Conservation (phyloP, 1,284 basidiomycete species). For the Moesziomyces sp. region DNA sequence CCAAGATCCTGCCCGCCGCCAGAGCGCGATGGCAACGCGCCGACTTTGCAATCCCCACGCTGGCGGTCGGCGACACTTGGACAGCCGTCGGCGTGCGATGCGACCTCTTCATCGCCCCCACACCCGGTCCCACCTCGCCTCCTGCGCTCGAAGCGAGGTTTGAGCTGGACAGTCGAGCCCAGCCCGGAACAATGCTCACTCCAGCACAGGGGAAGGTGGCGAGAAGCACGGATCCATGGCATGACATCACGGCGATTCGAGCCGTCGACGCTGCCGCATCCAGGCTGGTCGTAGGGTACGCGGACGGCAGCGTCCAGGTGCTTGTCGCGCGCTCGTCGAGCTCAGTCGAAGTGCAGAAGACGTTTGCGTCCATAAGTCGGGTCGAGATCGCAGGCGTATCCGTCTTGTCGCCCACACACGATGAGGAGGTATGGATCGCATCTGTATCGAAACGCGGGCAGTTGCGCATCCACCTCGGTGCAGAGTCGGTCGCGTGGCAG, state of each 20-base stretch:
- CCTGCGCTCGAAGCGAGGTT: neutral
- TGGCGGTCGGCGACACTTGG: constrained; percentile 8
- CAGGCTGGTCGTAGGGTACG: constrained; percentile 25
- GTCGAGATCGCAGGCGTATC: constrained; percentile 23
- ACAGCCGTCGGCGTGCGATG: constrained; percentile 26
- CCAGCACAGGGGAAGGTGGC: neutral
- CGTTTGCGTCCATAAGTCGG: neutral
- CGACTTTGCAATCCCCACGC: constrained; percentile 26
- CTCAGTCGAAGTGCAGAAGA: neutral
- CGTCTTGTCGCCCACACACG: neutral
- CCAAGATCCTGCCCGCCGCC: no score
- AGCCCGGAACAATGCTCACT: neutral
- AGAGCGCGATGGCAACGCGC: neutral
- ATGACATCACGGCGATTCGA: constrained; percentile 26
- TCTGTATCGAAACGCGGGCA: constrained; percentile 16
- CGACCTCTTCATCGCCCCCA: constrained; percentile 12
- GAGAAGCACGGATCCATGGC: constrained; percentile 18
- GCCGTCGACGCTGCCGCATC: constrained; percentile 4
- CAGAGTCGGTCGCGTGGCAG: neutral
- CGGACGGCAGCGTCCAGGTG: constrained; percentile 24
- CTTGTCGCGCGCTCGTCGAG: neutral
- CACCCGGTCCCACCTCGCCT: neutral
- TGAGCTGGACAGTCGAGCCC: neutral
- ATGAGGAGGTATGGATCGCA: constrained; percentile 1
- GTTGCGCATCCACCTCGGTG: neutral